These are phyloP conservation scores for Linderniella brevidens DNA, from an alignment of 257 asterid genomes.

Conservation along the genomic window DNA sequence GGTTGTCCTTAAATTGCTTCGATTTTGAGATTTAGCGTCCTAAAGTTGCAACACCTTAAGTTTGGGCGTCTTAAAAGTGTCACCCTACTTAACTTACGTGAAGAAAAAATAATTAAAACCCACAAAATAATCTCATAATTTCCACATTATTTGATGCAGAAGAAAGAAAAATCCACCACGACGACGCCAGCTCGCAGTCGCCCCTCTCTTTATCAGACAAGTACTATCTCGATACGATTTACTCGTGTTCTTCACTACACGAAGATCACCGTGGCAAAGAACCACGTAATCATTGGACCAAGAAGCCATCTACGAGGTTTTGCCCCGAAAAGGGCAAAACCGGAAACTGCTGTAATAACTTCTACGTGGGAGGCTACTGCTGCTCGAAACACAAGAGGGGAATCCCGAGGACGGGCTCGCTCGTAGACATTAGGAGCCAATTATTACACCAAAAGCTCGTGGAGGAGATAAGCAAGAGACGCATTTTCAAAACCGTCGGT, in stretches of 20 bases:
- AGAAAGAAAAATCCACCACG: slow-evolving; percentile 6
- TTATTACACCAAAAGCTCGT: slow-evolving; percentile 38
- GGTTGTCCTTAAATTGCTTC: too few relatives aligned
- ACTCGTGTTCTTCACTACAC: too few relatives aligned
- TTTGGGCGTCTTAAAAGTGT: too few relatives aligned
- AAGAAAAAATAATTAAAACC: too few relatives aligned
- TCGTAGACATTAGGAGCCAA: slow-evolving; percentile 54
- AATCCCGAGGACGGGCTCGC: slow-evolving; percentile 26
- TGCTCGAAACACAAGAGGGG: slow-evolving; percentile 13
- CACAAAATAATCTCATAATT: slow-evolving; percentile 20
- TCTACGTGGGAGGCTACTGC: not conserved
- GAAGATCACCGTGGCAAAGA: too few relatives aligned
- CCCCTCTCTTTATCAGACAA: too few relatives aligned
- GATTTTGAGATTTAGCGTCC: too few relatives aligned
- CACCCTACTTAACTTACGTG: too few relatives aligned
- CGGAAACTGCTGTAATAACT: slow-evolving; percentile 5
- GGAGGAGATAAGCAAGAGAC: slow-evolving; percentile 47
- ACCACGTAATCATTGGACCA: too few relatives aligned
- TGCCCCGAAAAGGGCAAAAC: slow-evolving; percentile 21
- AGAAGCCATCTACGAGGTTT: slow-evolving; percentile 29
- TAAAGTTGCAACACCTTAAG: too few relatives aligned
- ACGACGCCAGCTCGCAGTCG: slow-evolving; percentile 18
- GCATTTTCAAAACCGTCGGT: slow-evolving; percentile 55
- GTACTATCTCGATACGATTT: too few relatives aligned
- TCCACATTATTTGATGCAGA: slow-evolving; percentile 18